Conservation (phyloP, 805 yeast species). For the Wickerhamomyces ciferrii region DNA sequence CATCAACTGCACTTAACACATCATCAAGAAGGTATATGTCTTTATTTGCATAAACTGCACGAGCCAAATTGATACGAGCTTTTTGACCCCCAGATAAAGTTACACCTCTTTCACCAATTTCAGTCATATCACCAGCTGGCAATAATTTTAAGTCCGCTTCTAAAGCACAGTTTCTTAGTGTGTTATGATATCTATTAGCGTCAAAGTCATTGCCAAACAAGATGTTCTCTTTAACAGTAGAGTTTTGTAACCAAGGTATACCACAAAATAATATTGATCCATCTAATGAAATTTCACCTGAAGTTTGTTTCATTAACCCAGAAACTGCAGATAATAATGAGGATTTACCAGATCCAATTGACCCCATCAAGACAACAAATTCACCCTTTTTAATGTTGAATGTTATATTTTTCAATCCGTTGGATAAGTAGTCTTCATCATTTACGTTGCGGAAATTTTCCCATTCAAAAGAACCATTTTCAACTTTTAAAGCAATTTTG, state of each 20-base stretch:
- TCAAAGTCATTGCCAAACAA: slow-evolving; percentile 50
- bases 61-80: slow-evolving; percentile 44
- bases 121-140: slow-evolving; percentile 64
- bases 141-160: slow-evolving; percentile 50
- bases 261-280: neutral
- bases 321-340: slow-evolving; percentile 34
- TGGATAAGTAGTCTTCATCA: too few species aligned
- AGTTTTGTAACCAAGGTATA: slow-evolving; percentile 72
- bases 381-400: neutral
- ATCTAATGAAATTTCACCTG: neutral
- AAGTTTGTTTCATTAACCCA: neutral
- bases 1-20: slow-evolving; percentile 71
- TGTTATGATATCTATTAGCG: slow-evolving; percentile 40
- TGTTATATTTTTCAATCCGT: slow-evolving; percentile 37
- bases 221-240: slow-evolving; percentile 64
- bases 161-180: slow-evolving; percentile 58
- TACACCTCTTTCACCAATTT: slow-evolving; percentile 72
- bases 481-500: slow-evolving; percentile 29
- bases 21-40: slow-evolving; percentile 64
- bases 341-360: slow-evolving; percentile 70
- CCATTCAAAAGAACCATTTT: slow-evolving; percentile 61
- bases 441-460: slow-evolving; percentile 28
- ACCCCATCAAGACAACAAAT: slow-evolving; percentile 57
- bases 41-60: slow-evolving; percentile 58
- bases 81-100: slow-evolving; percentile 50